Evolutionary conservation across 2,329 filamentous ascomycete species (phyloP), one percentile per base, ranked within the genome.

Genomic region (Paecilomyces fulvus): DNA sequence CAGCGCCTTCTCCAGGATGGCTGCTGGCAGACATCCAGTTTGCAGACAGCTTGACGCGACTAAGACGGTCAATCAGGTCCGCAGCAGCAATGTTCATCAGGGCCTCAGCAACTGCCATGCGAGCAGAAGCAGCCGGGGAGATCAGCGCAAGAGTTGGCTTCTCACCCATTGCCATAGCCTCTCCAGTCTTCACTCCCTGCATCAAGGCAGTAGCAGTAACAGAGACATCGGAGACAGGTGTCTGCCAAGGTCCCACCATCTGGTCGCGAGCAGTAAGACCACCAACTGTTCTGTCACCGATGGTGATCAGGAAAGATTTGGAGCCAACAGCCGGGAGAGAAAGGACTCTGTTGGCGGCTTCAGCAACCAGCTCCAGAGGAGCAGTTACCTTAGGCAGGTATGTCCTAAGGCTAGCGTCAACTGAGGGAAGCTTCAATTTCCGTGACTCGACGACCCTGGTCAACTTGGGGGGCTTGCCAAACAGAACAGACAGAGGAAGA

Each of bases 1-100:
- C 90, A 43, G 92, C 92, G 46, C 90, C 92, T 73, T 99, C 94
- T 51, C 94, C 94, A 21, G 89, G 87, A 70, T 96, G 91, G 68
- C 86, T 91, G 59, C 92, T 89, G n/a, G 92, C 92, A 2, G 91
- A 92, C 94, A 97, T 97, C 92, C 92, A 99, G 76, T 99, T 97
- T 52, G 92, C 92, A 2, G 92, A 96, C 9, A 97, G 82, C 70
- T 92, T 88, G 59, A 97, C 86, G 49, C 89, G 85, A 58, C 83
- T 83, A 53, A 97, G 77, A 55, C 89, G 85, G 50, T 87, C 88
- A 56, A 86, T 81, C 21, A 87, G 75, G 69, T 88, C 81, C 20
- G 87, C 89, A 55, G 94, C 94, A 37, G 89, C 91, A 57, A 99
- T 79, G 72, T 99, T 99, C 83, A 96, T 86, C 58, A 99, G 79